Base-by-base conservation (phyloP, 2,329 filamentous ascomycete species). In the Paecilomyces formosus region DNA sequence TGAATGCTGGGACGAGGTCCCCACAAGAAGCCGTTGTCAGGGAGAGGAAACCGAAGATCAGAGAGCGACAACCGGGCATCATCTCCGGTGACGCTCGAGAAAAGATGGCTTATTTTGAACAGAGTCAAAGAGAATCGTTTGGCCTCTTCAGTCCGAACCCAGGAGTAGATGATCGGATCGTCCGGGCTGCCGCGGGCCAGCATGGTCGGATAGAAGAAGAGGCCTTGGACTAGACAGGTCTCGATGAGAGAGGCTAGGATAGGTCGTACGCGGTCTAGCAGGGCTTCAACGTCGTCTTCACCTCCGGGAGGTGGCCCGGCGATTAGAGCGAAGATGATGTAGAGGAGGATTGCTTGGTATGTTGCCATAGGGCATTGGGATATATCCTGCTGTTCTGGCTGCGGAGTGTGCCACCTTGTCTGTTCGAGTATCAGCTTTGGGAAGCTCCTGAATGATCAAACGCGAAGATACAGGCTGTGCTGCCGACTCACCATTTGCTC, bases 271-370 rank as follows among this genome's bases (percentile, higher is more conserved):
- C 61, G n/a, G 55, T 49, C 15, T 22, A 15, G 0, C 8, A 21
- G 39, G 56, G 9, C 11, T 24, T 56, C 54, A 2, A 66, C 30
- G 21, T 65, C 61, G 1, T 65, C 52, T 12, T 61, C 52, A 1
- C 65, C 22, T 11, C 24, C 6, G 22, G 49, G 33, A 0, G 55
- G 9, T 1, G 49, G 33, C 24, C 58, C 28, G 12, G 57, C 39
- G 0, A 66, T 33, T 0, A 67, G 21, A 24, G 68, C 59, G 55
- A 71, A 69, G 13, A 73, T 67, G 7, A 69, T 61, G 56, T 72
- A 66, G 1, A 73, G 56, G 15, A 73, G 55, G 26, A 72, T 68
- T 13, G 67, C 66, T 61, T 73, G 70, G 22, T 71, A 72, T 7
- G 63, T 70, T 2, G 70, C 57, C 8, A 72, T 64, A n/a, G 70